These are phyloP conservation scores for Podila horticola DNA, from an alignment of 192 early-diverging fungal genomes.

Conservation along the genomic window DNA sequence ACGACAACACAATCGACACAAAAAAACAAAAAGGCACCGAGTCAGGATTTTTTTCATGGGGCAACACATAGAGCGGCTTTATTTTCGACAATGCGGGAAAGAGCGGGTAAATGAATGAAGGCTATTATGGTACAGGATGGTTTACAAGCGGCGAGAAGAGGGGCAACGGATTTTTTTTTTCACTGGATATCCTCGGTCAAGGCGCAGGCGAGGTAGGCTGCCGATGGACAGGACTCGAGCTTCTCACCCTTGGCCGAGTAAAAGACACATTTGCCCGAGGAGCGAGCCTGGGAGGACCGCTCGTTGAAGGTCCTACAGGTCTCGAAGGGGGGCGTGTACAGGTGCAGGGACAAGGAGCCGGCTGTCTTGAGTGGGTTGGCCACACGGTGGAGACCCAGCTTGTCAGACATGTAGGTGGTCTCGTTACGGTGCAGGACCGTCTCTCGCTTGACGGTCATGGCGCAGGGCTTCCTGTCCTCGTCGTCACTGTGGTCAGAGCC, in stretches of 20 bases:
- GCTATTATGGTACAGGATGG: too few relatives aligned
- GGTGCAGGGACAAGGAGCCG: conserved; percentile 86
- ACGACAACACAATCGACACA: background rate
- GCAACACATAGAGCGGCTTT: background rate
- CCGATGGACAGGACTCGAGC: conserved; percentile 36
- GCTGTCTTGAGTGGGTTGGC: conserved; percentile 65
- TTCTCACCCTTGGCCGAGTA: conserved; percentile 64
- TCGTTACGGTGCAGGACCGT: conserved; percentile 65
- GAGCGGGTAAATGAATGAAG: too few relatives aligned
- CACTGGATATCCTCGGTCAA: conserved; percentile 9
- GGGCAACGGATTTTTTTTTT: background rate
- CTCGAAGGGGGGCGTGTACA: conserved; percentile 90
- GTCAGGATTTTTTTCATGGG: conserved; percentile 19
- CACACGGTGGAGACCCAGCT: conserved; percentile 89
- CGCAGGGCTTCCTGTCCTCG: conserved; percentile 9
- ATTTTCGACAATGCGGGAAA: background rate
- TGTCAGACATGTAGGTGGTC: conserved; percentile 91
- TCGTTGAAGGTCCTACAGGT: conserved; percentile 89
- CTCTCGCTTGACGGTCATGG: conserved; percentile 55
- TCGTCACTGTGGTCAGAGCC: conserved; percentile 25
- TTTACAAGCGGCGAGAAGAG: too few relatives aligned
- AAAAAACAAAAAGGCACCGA: conserved; percentile 10
- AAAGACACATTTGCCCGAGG: conserved; percentile 68
- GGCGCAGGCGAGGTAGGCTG: conserved; percentile 14
- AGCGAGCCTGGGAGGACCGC: conserved; percentile 69